These are phyloP conservation scores for Thermochaetoides thermophila DNA, from an alignment of 495 filamentous ascomycete genomes.

Conservation along the genomic window DNA sequence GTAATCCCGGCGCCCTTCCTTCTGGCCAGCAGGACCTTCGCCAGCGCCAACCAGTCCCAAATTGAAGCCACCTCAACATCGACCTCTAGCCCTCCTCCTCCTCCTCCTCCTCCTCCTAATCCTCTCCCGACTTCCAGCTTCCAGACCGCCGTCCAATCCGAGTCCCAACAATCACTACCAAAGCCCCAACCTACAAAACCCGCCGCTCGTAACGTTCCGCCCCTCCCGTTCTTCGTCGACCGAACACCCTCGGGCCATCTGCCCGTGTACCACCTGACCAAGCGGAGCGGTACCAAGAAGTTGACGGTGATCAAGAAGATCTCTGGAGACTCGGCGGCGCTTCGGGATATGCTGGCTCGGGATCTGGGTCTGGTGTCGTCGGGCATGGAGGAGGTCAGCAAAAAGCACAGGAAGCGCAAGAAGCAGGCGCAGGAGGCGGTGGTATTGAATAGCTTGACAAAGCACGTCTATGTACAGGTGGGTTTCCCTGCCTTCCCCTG, in stretches of 20 bases:
- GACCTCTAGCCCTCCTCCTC: background rate
- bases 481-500: constrained; percentile 7
- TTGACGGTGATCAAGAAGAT: constrained; percentile 65
- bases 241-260: constrained; percentile 57
- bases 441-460: background rate
- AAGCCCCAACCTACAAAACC: background rate
- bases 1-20: background rate
- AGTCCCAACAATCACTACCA: background rate
- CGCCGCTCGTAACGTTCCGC: background rate
- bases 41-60: background rate
- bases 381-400: constrained; percentile 36
- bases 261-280: constrained; percentile 62
- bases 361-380: constrained; percentile 29
- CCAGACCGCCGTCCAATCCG: too few species aligned
- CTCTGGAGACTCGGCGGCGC: constrained; percentile 48
- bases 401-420: too few species aligned
- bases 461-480: constrained; percentile 44
- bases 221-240: constrained; percentile 51
- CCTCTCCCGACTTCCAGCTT: background rate
- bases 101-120: background rate
- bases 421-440: too few species aligned
- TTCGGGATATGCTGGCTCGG: constrained; percentile 34
- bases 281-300: constrained; percentile 63
- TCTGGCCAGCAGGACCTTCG: constrained; percentile 3
- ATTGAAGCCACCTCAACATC: background rate